phyloP scores from a whole-genome alignment of 106 monocot genomes.

The Cymbidium sinense region DNA sequence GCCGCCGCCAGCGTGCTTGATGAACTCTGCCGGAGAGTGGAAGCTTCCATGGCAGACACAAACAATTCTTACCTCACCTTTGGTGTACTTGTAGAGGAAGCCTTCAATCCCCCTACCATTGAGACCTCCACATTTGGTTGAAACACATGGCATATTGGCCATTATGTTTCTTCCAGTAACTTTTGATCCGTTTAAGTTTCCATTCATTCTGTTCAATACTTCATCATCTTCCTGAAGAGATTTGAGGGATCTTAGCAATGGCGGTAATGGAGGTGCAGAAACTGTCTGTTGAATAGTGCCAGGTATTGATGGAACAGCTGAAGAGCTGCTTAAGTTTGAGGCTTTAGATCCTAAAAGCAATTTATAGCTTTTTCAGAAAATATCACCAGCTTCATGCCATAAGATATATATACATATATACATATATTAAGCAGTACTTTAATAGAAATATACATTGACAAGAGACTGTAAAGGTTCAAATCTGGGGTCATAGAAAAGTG shows the following conservation, averaged over 20 bases:
- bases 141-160: conserved; percentile 43
- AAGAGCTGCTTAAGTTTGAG: not conserved
- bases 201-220: not conserved
- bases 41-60: conserved; percentile 61
- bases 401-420: no score
- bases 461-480: no score
- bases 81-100: conserved; percentile 50
- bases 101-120: conserved; percentile 49
- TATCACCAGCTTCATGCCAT: no score
- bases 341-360: not conserved
- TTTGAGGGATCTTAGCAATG: not conserved
- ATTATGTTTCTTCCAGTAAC: conserved; percentile 16
- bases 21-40: conserved; percentile 48
- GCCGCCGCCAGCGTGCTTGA: conserved; percentile 45
- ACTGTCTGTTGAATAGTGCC: not conserved
- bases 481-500: no score
- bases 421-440: no score
- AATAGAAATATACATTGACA: no score
- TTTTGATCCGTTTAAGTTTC: not conserved
- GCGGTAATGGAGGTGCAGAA: not conserved
- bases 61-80: conserved; percentile 55
- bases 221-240: not conserved
- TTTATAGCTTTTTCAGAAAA: no score
- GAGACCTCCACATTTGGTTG: conserved; percentile 26
- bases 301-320: not conserved